A percentile compares a stretch with the other conserved stretches of the same genome.
These are phyloP conservation scores for Lichtheimia ramosa DNA, from an alignment of 371 early-diverging fungal genomes.

Conservation along the genomic window DNA sequence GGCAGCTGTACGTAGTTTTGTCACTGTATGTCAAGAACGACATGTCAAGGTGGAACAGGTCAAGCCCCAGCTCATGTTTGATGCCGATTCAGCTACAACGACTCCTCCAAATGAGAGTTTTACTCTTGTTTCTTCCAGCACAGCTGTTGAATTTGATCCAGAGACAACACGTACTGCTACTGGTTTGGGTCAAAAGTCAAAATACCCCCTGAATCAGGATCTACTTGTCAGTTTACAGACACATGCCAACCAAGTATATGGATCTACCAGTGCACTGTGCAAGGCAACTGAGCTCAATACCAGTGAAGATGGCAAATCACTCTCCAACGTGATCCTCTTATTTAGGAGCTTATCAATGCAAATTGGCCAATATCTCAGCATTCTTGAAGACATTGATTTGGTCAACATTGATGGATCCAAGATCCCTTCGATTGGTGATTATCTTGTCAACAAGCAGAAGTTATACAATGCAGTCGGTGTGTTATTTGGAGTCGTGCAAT, in stretches of 20 bases:
- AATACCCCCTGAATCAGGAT: conserved; percentile 36
- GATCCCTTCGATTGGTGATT: conserved; percentile 52
- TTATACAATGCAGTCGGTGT: conserved; percentile 70
- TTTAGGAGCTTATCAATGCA: conserved; percentile 52
- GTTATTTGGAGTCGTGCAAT: conserved; percentile 65
- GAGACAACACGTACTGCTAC: neutral
- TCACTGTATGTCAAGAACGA: conserved; percentile 33
- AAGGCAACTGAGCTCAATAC: conserved; percentile 8
- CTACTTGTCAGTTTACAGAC: conserved; percentile 33
- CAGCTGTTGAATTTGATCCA: neutral
- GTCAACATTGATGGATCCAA: conserved; percentile 24
- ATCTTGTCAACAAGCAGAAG: conserved; percentile 63
- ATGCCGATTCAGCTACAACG: neutral
- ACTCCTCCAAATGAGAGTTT: neutral
- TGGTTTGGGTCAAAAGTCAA: conserved; percentile 7
- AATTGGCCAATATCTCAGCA: conserved; percentile 38
- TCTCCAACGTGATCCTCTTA: conserved; percentile 27
- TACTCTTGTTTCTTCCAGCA: conserved; percentile 6
- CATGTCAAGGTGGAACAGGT: conserved; percentile 27
- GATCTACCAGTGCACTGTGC: conserved; percentile 23
- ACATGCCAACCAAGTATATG: conserved; percentile 35
- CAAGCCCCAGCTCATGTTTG: conserved; percentile 30
- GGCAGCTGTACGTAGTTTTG: conserved; percentile 74
- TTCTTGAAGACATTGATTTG: conserved; percentile 39
- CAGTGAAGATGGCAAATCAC: conserved; percentile 23